These are phyloP conservation scores for Ceratocystiopsis brevicomis DNA, from an alignment of 2,329 filamentous ascomycete genomes.

Conservation along the genomic window DNA sequence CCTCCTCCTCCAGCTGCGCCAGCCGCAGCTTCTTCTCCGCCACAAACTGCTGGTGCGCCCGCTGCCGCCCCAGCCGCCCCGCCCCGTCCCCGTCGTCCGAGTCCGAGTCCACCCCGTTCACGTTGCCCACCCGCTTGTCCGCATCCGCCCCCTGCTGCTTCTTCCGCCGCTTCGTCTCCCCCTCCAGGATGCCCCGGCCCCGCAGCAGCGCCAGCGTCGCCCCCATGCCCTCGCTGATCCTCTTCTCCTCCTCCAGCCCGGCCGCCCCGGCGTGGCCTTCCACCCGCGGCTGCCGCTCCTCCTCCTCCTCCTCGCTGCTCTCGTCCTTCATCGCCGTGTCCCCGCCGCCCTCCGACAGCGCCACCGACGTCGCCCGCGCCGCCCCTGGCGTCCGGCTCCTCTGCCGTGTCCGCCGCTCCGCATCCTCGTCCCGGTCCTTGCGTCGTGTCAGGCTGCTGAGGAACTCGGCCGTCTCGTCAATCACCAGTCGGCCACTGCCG, in stretches of 20 bases:
- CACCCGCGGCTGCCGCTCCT: slow-evolving; percentile 26
- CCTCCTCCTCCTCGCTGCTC: slow-evolving; percentile 23
- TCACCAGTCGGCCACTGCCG: slow-evolving; percentile 47
- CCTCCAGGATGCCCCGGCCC: slow-evolving; percentile 57
- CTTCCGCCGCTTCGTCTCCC: slow-evolving; percentile 26
- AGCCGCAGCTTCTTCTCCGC: slow-evolving; percentile 54
- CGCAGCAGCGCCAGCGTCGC: slow-evolving; percentile 66
- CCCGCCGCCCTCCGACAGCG: slow-evolving; percentile 20
- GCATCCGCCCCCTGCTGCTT: slow-evolving; percentile 18
- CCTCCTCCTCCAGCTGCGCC: slow-evolving; percentile 61
- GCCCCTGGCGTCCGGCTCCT: background rate
- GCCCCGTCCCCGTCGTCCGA: slow-evolving; percentile 19
- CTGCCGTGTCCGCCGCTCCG: slow-evolving; percentile 16
- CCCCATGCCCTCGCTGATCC: slow-evolving; percentile 58
- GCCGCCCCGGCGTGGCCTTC: slow-evolving; percentile 20
- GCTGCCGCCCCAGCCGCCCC: slow-evolving; percentile 21
- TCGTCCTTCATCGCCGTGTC: slow-evolving; percentile 23
- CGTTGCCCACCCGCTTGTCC: too few relatives aligned
- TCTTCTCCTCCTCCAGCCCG: slow-evolving; percentile 72
- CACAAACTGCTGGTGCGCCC: slow-evolving; percentile 61
- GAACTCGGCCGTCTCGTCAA: slow-evolving; percentile 91
- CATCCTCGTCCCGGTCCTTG: slow-evolving; percentile 35
- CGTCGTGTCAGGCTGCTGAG: slow-evolving; percentile 67
- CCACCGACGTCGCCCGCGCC: slow-evolving; percentile 16
- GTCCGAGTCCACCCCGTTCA: slow-evolving; percentile 14